phyloP scores from a whole-genome alignment of 176 grass and related monocot genomes.

The Phoenix roebelenii region DNA sequence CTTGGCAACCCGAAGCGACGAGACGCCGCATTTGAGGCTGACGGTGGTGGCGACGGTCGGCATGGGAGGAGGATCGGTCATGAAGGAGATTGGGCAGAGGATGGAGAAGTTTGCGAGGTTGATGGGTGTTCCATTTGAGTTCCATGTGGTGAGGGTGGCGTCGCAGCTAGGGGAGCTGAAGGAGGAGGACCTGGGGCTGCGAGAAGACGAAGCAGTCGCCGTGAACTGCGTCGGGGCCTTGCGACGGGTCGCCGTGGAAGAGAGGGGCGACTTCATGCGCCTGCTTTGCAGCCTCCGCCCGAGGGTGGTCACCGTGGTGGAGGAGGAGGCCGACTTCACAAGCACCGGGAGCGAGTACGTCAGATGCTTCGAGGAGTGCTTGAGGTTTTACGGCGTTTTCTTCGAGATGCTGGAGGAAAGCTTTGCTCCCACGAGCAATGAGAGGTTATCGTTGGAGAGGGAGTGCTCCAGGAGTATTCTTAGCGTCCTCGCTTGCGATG shows the following conservation, averaged over 20 bases:
- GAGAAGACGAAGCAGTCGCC: constrained; percentile 7
- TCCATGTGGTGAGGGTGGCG: background rate
- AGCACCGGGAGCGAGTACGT: background rate
- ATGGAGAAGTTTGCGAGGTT: constrained; percentile 21
- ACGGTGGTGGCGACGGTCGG: constrained; percentile 3
- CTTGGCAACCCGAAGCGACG: constrained; percentile 12
- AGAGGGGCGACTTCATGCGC: constrained; percentile 7
- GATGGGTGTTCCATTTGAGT: constrained; percentile 19
- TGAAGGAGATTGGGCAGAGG: constrained; percentile 9
- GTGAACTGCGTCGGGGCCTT: constrained; percentile 17
- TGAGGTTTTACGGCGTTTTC: constrained; percentile 9
- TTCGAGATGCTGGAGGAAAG: constrained; percentile 26
- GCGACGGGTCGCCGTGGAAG: background rate
- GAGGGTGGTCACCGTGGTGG: constrained; percentile 12
- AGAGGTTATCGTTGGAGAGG: constrained; percentile 16
- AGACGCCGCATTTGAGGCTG: constrained; percentile 6
- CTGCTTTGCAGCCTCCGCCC: background rate
- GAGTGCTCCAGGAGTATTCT: constrained; percentile 10
- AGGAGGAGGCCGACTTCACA: constrained; percentile 18
- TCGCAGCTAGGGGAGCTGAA: constrained; percentile 1
- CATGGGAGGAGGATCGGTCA: background rate
- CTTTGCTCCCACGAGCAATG: constrained; percentile 12
- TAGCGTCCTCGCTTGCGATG: background rate
- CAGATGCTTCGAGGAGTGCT: constrained; percentile 16
- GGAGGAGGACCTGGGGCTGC: background rate